These are phyloP conservation scores for Cladophialophora bantiana DNA, from an alignment of 2,329 filamentous ascomycete genomes.

Conservation along the genomic window DNA sequence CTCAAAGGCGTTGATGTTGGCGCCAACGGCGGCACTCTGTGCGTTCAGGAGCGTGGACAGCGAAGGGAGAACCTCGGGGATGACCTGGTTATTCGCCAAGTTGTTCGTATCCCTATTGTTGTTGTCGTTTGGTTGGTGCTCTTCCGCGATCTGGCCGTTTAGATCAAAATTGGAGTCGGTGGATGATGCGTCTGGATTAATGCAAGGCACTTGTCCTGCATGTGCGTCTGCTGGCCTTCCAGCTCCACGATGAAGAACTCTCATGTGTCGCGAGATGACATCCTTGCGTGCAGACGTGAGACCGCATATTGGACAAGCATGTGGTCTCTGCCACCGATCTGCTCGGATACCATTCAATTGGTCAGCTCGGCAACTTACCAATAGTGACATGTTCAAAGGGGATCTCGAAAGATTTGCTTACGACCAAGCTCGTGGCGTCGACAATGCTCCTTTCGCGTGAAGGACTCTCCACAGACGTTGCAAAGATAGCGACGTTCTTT, in stretches of 20 bases:
- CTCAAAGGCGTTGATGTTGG: slow-evolving; percentile 1
- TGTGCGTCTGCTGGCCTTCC: background rate
- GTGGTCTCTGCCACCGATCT: slow-evolving; percentile 14
- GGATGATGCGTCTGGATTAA: background rate
- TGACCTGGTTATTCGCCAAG: background rate
- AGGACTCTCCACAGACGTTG: slow-evolving; percentile 13
- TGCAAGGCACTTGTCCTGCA: background rate
- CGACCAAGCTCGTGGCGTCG: slow-evolving; percentile 17
- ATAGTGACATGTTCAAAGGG: background rate
- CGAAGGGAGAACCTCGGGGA: background rate
- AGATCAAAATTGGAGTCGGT: background rate
- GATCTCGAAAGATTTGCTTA: background rate
- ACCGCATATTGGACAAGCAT: slow-evolving; percentile 14
- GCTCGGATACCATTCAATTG: background rate
- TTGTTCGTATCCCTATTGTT: background rate
- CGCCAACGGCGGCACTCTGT: background rate
- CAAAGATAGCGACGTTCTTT: slow-evolving; percentile 13
- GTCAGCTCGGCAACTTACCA: background rate
- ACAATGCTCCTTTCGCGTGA: slow-evolving; percentile 19
- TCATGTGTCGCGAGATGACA: slow-evolving; percentile 18
- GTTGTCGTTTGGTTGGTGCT: background rate
- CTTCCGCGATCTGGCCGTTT: background rate
- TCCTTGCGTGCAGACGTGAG: slow-evolving; percentile 18
- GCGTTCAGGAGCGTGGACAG: background rate
- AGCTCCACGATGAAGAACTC: slow-evolving; percentile 15